A percentile compares a stretch with the other conserved stretches of the same genome.
phyloP scores from a whole-genome alignment of 768 basidiomycete species.

The Russula emetica region DNA sequence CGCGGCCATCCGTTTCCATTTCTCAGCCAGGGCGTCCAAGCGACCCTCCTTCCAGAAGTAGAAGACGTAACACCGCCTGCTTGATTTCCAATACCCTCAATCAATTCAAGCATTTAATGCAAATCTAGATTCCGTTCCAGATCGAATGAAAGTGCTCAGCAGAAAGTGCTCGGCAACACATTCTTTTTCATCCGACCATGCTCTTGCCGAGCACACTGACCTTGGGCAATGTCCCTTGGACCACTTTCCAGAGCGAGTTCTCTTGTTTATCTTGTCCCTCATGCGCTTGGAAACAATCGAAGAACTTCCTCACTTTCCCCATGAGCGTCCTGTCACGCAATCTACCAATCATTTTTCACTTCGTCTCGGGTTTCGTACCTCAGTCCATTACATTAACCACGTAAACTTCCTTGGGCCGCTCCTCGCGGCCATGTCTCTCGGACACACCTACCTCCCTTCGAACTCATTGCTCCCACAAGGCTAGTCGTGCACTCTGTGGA shows the following conservation, averaged over 20 bases:
- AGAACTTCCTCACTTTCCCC: slow-evolving; percentile 14
- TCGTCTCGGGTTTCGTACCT: not conserved
- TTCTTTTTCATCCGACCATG: not conserved
- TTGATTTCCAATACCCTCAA: slow-evolving; percentile 13
- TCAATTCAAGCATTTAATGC: slow-evolving; percentile 6
- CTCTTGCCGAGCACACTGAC: not conserved
- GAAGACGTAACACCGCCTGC: not conserved
- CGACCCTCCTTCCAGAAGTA: slow-evolving; percentile 6
- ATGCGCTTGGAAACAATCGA: not conserved
- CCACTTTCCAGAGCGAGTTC: too few species aligned
- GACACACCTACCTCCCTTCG: not conserved
- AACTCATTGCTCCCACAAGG: not conserved
- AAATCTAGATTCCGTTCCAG: slow-evolving; percentile 12
- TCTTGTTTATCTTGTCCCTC: not conserved
- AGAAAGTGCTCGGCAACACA: not conserved
- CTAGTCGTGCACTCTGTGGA: not conserved
- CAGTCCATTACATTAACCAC: not conserved
- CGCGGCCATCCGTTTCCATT: slow-evolving; percentile 10
- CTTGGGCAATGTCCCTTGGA: not conserved
- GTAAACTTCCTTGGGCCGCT: not conserved
- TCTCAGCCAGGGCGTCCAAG: not conserved
- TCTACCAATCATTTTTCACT: not conserved
- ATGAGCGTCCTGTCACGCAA: slow-evolving; percentile 6
- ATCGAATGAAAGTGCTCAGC: slow-evolving; percentile 2
- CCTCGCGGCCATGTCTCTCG: not conserved